Conservation (phyloP, 176 grass and related monocot species). For the Triticum monococcum region DNA sequence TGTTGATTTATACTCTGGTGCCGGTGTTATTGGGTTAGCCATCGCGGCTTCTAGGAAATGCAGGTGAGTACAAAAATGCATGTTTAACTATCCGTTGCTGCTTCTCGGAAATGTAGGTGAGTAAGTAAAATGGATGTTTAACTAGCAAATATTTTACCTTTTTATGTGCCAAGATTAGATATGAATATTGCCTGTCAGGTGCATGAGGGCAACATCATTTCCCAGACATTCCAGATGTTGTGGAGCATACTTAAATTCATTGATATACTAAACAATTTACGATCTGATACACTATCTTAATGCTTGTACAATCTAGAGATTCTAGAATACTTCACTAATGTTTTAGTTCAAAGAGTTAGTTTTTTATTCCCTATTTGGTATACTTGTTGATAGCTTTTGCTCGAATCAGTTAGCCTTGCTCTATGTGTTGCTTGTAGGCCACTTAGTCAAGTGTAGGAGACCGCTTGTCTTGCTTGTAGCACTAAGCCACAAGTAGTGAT, state of each 20-base stretch:
- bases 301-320: not conserved
- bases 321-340: not conserved
- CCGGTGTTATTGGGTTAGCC: slow-evolving; percentile 88
- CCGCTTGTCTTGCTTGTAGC: not conserved
- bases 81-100: slow-evolving; percentile 42
- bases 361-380: not conserved
- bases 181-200: not conserved
- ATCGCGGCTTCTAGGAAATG: slow-evolving; percentile 85
- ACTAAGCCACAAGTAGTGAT: not conserved
- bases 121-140: slow-evolving; percentile 26
- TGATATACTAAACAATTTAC: not conserved
- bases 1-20: slow-evolving; percentile 94
- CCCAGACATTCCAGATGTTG: not conserved
- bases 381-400: not conserved
- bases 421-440: not conserved
- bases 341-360: not conserved
- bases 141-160: not conserved
- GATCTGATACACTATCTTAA: slow-evolving; percentile 6
- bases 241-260: not conserved
- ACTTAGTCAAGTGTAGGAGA: not conserved
- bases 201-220: not conserved
- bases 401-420: not conserved
- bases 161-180: slow-evolving; percentile 6
- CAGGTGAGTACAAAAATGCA: slow-evolving; percentile 47
- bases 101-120: slow-evolving; percentile 55